Percentiles rank a stretch among this genome's conserved stretches.
Evolutionary conservation across 2,329 filamentous ascomycete species (phyloP).

Genomic region (Xylariaceae sp.): DNA sequence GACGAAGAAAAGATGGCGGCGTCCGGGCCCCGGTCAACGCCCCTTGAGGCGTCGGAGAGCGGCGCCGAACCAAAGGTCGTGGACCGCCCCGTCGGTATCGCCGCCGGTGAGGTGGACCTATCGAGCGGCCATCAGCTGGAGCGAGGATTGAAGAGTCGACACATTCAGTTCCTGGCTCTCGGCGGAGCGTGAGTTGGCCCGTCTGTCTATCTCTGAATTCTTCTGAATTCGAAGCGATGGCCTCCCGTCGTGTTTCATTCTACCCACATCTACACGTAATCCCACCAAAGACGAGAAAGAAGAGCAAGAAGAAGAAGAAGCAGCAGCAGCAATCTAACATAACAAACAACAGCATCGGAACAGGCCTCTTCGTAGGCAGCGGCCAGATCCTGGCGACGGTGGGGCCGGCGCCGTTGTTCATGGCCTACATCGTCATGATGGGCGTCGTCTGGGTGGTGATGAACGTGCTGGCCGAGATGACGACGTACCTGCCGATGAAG

Average conservation of each 20-base stretch:
- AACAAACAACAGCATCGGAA: conserved; percentile 45
- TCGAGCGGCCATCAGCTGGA: conserved; percentile 40
- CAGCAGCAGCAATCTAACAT: no score
- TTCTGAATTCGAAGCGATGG: no score
- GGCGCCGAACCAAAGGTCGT: conserved; percentile 20
- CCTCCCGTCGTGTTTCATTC: no score
- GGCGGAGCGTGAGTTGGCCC: conserved; percentile 39
- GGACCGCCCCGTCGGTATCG: conserved; percentile 22
- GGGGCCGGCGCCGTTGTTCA: conserved; percentile 62
- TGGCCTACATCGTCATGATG: conserved; percentile 60
- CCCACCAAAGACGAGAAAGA: no score
- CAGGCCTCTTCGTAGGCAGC: conserved; percentile 59
- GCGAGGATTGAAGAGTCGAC: conserved; percentile 53
- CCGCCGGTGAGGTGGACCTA: conserved; percentile 29
- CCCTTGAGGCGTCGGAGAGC: conserved; percentile 17
- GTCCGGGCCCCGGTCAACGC: no score
- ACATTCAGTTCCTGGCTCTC: conserved; percentile 56
- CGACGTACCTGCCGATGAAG: conserved; percentile 48
- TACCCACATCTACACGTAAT: no score
- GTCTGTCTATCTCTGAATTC: no score
- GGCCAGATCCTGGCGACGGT: conserved; percentile 50
- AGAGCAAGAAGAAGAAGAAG: no score
- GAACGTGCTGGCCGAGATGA: conserved; percentile 52
- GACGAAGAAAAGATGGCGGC: background rate
- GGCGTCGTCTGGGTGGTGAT: conserved; percentile 48